Base-by-base conservation (phyloP, 1,284 basidiomycete genomes). In the Ustilago hordei region DNA sequence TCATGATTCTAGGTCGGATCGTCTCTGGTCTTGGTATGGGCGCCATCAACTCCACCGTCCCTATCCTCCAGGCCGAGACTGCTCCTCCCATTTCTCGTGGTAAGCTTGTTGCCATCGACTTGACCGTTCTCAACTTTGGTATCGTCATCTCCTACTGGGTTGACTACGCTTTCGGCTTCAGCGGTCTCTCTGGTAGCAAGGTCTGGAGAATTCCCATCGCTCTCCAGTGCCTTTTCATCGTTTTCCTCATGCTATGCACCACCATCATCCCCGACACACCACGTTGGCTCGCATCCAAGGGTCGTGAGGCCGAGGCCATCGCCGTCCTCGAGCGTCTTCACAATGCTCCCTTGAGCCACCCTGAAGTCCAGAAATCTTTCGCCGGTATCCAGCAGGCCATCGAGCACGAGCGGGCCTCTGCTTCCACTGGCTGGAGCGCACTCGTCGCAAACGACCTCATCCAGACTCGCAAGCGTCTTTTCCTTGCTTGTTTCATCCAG, bases 161-260 rank as follows among this genome's bases (percentile, higher is more conserved):
- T 23, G 69, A 89, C 86, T 89, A 88, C 47, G 69, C 59, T 17
- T 72, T 72, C 75, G 89, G 88, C 54, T 85, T 88, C 65, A 87
- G 86, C 38, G 88, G 86, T 82, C 76, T 89, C 67, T 84, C n/a
- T 55, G 90, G 87, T 83, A 83, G 56, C 15, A 90, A 90, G 17
- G 89, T 90, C 0, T 92, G 91, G 91, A 82, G 91, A 61, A 90
- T 90, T n/a, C 91, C 92, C 2, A 89, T 92, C 50, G 90, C 90
- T 1, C 86, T 92, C 43, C 91, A 93, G 81, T 90, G 91, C 57
- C 57, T 90, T 8, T 89, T 92, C 57, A 91, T 91, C 2, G 64
- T 90, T 7, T 86, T 91, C 52, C 90, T 92, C 88, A 88, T 91
- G 55, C 71, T 88, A 65, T 88, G 88, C 15, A 90, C 92, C 28